A percentile compares a stretch with the other conserved stretches of the same genome.
Conservation (phyloP, 2,329 filamentous ascomycete species). For the Hypomyces rosellus region DNA sequence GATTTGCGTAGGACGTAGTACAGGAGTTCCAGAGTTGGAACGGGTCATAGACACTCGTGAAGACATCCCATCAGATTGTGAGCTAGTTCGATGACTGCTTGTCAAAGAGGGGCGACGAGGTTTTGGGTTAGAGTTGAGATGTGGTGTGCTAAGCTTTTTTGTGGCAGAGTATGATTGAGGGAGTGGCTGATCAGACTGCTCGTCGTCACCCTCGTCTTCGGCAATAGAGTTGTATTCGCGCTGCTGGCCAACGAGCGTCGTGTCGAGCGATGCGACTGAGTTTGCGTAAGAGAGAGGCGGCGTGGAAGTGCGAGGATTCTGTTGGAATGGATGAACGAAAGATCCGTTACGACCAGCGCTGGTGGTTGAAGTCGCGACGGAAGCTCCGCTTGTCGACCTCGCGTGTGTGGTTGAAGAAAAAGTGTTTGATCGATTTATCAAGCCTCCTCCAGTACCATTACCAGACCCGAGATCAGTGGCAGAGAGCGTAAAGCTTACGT, state of each 20-base stretch:
- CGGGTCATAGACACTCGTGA: constrained; percentile 21
- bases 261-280: constrained; percentile 47
- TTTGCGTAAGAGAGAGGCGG: constrained; percentile 54
- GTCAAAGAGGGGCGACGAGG: constrained; percentile 24
- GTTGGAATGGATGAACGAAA: constrained; percentile 60
- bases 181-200: constrained; percentile 20
- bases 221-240: constrained; percentile 38
- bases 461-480: constrained; percentile 25
- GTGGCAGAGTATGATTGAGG: constrained; percentile 11
- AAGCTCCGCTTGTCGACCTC: constrained; percentile 52
- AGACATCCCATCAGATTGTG: constrained; percentile 28
- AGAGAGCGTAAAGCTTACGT: constrained; percentile 42
- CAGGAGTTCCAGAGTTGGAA: constrained; percentile 21
- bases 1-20: constrained; percentile 34
- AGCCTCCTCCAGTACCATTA: constrained; percentile 17
- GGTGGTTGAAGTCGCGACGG: constrained; percentile 49
- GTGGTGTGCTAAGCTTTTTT: constrained; percentile 1
- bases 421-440: constrained; percentile 29
- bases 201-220: constrained; percentile 43
- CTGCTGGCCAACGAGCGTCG: constrained; percentile 24
- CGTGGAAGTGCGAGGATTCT: constrained; percentile 55
- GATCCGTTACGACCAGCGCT: constrained; percentile 36
- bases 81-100: constrained; percentile 29
- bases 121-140: constrained; percentile 13
- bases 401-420: constrained; percentile 36